Evolutionary conservation across 78 protist genomes (phyloP).

Genomic region (Dictyostelium purpureum): DNA sequence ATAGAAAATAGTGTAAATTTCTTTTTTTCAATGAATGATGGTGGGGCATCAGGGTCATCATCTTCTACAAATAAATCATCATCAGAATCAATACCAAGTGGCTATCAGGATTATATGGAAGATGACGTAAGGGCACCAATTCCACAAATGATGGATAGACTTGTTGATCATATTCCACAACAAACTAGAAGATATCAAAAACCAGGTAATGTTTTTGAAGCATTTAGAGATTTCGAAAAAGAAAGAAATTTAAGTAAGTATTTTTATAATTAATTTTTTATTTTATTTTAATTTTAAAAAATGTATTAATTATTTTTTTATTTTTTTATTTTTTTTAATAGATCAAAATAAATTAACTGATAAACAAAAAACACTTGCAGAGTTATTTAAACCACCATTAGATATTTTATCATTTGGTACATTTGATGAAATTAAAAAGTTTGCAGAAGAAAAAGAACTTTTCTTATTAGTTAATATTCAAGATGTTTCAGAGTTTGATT

Average conservation of each 20-base stretch:
- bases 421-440: conserved; percentile 27
- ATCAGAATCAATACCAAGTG: neutral
- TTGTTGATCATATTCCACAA: conserved; percentile 4
- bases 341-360: conserved; percentile 5
- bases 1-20: conserved; percentile 52
- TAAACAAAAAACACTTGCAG: conserved; percentile 64
- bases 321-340: too few relatives aligned
- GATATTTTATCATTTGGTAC: conserved; percentile 63
- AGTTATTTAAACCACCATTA: conserved; percentile 73
- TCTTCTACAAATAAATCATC: neutral
- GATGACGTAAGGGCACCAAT: conserved; percentile 67
- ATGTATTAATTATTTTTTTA: neutral
- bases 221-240: conserved; percentile 54
- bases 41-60: neutral
- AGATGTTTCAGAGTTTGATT: conserved; percentile 52
- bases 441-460: conserved; percentile 1
- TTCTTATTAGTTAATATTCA: conserved; percentile 59
- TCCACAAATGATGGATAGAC: conserved; percentile 2
- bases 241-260: conserved; percentile 22
- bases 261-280: neutral
- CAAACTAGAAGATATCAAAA: neutral
- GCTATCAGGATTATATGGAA: neutral
- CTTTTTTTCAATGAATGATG: conserved; percentile 12
- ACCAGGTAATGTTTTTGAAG: conserved; percentile 45
- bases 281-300: neutral